Conservation (phyloP, 148 eudicot genomes). For the Diospyros kaki region DNA sequence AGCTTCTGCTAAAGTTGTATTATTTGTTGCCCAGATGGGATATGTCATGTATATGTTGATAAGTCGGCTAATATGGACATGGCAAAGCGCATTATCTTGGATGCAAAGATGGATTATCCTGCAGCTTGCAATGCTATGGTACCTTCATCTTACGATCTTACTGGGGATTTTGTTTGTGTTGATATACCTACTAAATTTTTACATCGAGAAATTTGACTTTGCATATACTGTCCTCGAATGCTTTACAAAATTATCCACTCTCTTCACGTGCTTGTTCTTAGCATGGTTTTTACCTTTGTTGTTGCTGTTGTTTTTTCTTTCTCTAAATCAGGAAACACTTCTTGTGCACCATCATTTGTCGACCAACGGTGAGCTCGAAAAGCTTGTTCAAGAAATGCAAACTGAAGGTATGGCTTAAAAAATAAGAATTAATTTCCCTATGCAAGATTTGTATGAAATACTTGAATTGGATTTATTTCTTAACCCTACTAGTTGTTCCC, state of each 20-base stretch:
- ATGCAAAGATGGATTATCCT: slow-evolving; percentile 82
- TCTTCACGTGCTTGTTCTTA: slow-evolving; percentile 1
- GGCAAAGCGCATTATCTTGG: slow-evolving; percentile 71
- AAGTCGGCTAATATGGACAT: slow-evolving; percentile 78
- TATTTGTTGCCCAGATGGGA: slow-evolving; percentile 55
- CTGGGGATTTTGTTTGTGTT: not conserved
- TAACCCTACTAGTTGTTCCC: no score
- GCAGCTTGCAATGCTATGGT: slow-evolving; percentile 99
- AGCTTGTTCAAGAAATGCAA: slow-evolving; percentile 50
- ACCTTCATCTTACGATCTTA: slow-evolving; percentile 13
- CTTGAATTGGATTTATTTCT: not conserved
- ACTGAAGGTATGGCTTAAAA: slow-evolving; percentile 42
- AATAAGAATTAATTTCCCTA: not conserved
- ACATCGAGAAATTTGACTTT: not conserved
- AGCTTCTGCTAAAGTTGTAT: slow-evolving; percentile 8
- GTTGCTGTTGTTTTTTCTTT: not conserved
- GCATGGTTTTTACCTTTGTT: not conserved
- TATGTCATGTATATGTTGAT: slow-evolving; percentile 89
- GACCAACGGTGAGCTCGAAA: slow-evolving; percentile 44
- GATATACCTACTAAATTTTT: not conserved
- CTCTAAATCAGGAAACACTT: slow-evolving; percentile 69
- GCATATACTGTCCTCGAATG: not conserved
- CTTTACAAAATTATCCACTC: not conserved
- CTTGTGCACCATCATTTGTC: slow-evolving; percentile 73
- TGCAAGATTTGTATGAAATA: not conserved